Percentiles rank a stretch among this genome's conserved stretches.
phyloP scores from a whole-genome alignment of 164 flowering plant species.

The Cinnamomum chago region DNA sequence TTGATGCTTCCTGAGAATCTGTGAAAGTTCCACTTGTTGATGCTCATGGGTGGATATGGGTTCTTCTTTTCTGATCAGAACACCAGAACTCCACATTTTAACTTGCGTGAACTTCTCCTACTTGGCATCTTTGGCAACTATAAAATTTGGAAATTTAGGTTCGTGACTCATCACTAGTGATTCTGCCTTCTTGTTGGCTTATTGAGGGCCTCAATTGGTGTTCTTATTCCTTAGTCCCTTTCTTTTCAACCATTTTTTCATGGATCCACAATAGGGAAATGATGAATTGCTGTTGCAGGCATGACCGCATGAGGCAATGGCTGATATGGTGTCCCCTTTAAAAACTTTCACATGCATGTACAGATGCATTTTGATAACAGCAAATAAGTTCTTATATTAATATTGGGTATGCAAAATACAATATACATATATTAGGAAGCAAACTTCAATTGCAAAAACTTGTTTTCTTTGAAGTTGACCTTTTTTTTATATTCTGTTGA shows the following conservation, averaged over 20 bases:
- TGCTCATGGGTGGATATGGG: background rate
- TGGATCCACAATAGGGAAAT: background rate
- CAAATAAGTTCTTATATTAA: no score
- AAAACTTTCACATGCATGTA: background rate
- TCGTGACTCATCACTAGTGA: background rate
- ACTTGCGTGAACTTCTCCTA: background rate
- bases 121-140: background rate
- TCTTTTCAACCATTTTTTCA: background rate
- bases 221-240: no score
- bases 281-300: background rate
- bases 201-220: no score
- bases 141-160: background rate
- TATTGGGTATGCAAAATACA: no score
- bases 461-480: no score
- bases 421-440: no score
- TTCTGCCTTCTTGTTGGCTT: no score
- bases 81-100: background rate
- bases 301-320: background rate
- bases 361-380: no score
- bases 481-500: no score
- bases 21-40: background rate
- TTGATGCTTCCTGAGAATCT: background rate
- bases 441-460: no score
- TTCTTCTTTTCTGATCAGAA: background rate
- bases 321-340: background rate